Percentiles rank a stretch among this genome's conserved stretches.
Conservation (phyloP, 1,284 basidiomycete genomes). For the Dichomitus squalens region DNA sequence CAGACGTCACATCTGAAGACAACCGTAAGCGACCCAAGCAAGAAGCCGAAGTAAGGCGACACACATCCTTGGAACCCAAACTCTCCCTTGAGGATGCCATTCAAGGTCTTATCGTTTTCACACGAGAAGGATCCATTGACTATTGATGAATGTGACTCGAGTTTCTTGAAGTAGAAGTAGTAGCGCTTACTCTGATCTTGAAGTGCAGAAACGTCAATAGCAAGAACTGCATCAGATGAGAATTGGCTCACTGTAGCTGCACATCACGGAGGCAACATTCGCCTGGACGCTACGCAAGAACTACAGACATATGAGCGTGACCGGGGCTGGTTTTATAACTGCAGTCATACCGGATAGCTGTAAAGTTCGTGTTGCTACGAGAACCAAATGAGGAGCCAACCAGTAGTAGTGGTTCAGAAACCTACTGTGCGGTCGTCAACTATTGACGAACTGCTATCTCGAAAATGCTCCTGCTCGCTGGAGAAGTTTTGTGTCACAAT, state of each 20-base stretch:
- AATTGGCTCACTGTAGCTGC: conserved; percentile 56
- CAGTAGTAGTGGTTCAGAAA: no score
- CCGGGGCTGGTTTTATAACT: no score
- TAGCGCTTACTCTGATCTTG: conserved; percentile 44
- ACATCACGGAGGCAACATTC: conserved; percentile 72
- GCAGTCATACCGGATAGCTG: conserved; percentile 50
- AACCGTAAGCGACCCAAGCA: no score
- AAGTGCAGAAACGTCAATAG: neutral
- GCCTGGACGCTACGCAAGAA: conserved; percentile 68
- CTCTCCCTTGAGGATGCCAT: conserved; percentile 75
- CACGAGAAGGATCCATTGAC: conserved; percentile 71
- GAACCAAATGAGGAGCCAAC: neutral
- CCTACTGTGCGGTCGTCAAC: conserved; percentile 68
- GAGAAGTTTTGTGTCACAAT: no score
- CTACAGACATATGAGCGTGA: conserved; percentile 27
- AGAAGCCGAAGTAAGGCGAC: neutral
- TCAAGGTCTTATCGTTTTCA: conserved; percentile 68
- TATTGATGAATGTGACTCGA: no score
- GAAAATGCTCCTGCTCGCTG: conserved; percentile 62
- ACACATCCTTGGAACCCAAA: conserved; percentile 72
- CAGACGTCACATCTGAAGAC: conserved; percentile 37
- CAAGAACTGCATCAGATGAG: conserved; percentile 10
- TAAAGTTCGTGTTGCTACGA: conserved; percentile 59
- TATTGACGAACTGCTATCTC: conserved; percentile 54
- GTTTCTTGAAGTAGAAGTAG: conserved; percentile 62